Conservation (phyloP, 192 early-diverging fungal species). For the Podila minutissima region DNA sequence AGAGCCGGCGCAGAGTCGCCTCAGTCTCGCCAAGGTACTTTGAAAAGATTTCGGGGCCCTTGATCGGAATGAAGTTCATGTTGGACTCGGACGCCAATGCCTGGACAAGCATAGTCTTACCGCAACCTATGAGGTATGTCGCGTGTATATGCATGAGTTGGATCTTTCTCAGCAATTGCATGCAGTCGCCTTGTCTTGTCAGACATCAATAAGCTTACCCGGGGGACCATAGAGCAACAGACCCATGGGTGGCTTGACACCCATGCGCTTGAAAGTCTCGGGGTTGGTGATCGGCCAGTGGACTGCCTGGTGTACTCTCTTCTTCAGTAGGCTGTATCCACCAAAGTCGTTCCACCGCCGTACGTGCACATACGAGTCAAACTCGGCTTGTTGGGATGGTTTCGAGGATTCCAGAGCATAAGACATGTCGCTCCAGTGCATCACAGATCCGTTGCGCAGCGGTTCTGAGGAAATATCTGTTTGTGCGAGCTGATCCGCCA, state of each 20-base stretch:
- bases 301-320: slow-evolving; percentile 66
- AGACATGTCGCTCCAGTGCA: slow-evolving; percentile 55
- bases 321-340: slow-evolving; percentile 75
- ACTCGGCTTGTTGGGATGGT: slow-evolving; percentile 72
- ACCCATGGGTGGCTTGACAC: slow-evolving; percentile 80
- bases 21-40: slow-evolving; percentile 98
- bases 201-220: slow-evolving; percentile 53
- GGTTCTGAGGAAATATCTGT: not conserved
- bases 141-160: not conserved
- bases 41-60: slow-evolving; percentile 91
- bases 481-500: not conserved
- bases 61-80: slow-evolving; percentile 88
- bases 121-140: slow-evolving; percentile 71
- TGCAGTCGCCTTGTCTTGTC: not conserved
- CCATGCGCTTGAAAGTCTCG: slow-evolving; percentile 67
- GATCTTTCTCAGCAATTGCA: not conserved
- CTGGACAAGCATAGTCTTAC: slow-evolving; percentile 88
- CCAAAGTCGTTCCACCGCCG: slow-evolving; percentile 74
- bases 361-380: slow-evolving; percentile 64
- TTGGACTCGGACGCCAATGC: slow-evolving; percentile 78
- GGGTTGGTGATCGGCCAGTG: slow-evolving; percentile 65
- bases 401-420: slow-evolving; percentile 66
- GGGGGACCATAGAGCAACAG: slow-evolving; percentile 93
- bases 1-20: slow-evolving; percentile 78
- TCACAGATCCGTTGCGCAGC: not conserved